phyloP scores from a whole-genome alignment of 352 stramenopile genomes.

The Globisporangium takayamanum region DNA sequence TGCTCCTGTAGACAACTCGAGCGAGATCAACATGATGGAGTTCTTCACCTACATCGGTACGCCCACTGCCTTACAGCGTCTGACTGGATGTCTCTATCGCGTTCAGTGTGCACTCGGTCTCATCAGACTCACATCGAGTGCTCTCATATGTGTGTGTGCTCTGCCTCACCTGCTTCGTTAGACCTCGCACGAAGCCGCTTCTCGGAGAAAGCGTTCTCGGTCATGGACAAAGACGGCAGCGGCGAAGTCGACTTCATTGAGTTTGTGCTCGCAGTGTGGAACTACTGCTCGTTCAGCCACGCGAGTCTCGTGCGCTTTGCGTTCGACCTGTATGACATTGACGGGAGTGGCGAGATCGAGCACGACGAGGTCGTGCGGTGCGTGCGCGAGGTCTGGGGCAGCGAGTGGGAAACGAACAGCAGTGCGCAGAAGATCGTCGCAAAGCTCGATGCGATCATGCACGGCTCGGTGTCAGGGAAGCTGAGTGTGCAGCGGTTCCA shows the following conservation, averaged over 20 bases:
- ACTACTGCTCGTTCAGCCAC: conserved; percentile 72
- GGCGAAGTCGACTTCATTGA: conserved; percentile 69
- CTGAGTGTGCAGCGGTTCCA: conserved; percentile 44
- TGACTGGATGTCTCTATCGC: not conserved
- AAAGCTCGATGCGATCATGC: conserved; percentile 49
- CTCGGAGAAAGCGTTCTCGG: conserved; percentile 62
- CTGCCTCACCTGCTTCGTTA: conserved; percentile 7
- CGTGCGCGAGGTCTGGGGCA: conserved; percentile 55
- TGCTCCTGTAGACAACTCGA: conserved; percentile 34
- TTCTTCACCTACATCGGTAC: conserved; percentile 66
- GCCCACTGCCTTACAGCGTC: not conserved
- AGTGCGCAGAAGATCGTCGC: conserved; percentile 51
- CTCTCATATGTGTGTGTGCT: no score
- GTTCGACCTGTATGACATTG: conserved; percentile 69
- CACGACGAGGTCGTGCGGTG: conserved; percentile 37
- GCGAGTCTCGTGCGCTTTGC: conserved; percentile 56
- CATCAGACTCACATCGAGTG: not conserved
- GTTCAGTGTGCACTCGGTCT: not conserved
- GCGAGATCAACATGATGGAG: conserved; percentile 58
- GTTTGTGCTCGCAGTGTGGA: conserved; percentile 72
- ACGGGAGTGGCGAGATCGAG: conserved; percentile 66
- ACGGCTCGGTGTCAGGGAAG: conserved; percentile 20
- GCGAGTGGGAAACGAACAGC: conserved; percentile 39
- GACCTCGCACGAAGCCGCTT: conserved; percentile 53
- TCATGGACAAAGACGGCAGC: conserved; percentile 65